Conservation (phyloP, 495 filamentous ascomycete genomes). For the Penicillium verhagenii region DNA sequence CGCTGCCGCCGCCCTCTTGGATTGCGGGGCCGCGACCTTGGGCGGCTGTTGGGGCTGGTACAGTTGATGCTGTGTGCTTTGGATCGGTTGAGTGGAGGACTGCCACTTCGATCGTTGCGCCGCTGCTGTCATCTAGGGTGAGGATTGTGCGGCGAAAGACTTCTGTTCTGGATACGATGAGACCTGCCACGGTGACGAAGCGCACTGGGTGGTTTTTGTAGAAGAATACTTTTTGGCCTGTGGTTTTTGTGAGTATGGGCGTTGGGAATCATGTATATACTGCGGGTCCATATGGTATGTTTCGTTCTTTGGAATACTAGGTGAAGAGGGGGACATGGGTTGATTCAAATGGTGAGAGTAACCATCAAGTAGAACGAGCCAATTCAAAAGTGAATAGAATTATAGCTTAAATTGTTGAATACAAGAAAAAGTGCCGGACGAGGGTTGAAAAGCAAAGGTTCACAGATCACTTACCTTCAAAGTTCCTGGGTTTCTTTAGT, state of each 20-base stretch:
- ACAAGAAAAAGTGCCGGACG: slow-evolving; percentile 1
- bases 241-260: background rate
- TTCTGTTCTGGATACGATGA: slow-evolving; percentile 74
- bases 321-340: too few species aligned
- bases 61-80: slow-evolving; percentile 3
- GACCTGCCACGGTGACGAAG: slow-evolving; percentile 75
- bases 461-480: slow-evolving; percentile 55
- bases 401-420: background rate
- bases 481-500: slow-evolving; percentile 57
- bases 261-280: too few species aligned
- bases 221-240: slow-evolving; percentile 75
- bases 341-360: background rate
- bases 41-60: too few species aligned
- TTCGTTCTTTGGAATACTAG: too few species aligned
- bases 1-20: too few species aligned
- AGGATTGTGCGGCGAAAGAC: slow-evolving; percentile 58
- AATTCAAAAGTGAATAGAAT: background rate
- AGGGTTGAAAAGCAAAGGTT: background rate
- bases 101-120: slow-evolving; percentile 64
- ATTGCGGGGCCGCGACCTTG: too few species aligned
- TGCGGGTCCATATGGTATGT: too few species aligned
- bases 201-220: slow-evolving; percentile 85
- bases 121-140: slow-evolving; percentile 85
- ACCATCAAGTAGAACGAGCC: background rate
- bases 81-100: slow-evolving; percentile 23